Evolutionary conservation across 169 alveolate species (phyloP), one percentile per base, ranked within the genome.

Genomic region (Blepharisma undulans): DNA sequence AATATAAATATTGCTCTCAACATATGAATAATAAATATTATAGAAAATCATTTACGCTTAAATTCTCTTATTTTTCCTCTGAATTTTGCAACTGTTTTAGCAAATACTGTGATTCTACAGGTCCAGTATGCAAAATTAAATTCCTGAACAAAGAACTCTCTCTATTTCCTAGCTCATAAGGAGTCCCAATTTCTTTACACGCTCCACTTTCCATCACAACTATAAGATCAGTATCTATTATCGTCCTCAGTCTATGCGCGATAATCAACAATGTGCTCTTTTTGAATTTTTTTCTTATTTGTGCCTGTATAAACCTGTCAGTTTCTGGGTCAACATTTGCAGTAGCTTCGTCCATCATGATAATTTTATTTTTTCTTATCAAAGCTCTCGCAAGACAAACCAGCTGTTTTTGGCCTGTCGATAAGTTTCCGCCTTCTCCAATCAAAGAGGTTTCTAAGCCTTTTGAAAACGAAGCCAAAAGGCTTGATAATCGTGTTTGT

Each of bases 221-320:
- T 59, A 82, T 59, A 19, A 19, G 25, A 59, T 82, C 89, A 82
- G 92, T 93, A 92, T 97, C 95, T 6, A 95, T 89, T 60, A 97
- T 94, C 12, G 98, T 97, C 36, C 96, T 95, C 6, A 97, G 94
- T 71, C 98, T 93, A 91, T 97, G 99, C 21, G 99, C 99, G 72
- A 97, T 96, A 4, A 97, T 95, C 72, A 97, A 86, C 79, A 96
- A 92, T 16, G 99, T 97, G 30, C 97, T 94, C 29, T 91, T 96
- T 34, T 87, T 71, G 77, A 97, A 96, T 18, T 93, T 94, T 80
- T 91, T 61, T 34, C 88, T 92, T 66, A 96, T 92, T 22, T 97
- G 91, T 48, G 93, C 84, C 85, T 95, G 93, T 25, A 92, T 92
- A 25, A 90, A 33, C 72, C 90, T 81, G 59, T 90, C 95, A 6